Evolutionary conservation across 2,329 filamentous ascomycete genomes (phyloP).

Genomic region (Xylariaceae sp.): DNA sequence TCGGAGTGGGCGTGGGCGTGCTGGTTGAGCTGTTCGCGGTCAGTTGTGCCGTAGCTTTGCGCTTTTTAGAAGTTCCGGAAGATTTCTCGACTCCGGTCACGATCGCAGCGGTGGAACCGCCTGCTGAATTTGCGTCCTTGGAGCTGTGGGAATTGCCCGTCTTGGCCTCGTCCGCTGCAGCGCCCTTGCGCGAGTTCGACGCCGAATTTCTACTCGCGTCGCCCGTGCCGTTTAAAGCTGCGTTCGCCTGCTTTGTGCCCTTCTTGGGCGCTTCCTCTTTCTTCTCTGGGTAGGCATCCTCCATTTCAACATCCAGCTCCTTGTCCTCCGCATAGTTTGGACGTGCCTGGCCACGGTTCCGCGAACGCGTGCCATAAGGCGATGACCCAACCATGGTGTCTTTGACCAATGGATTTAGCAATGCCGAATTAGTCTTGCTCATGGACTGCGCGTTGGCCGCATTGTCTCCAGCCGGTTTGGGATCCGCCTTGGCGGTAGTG

Average conservation of each 20-base stretch:
- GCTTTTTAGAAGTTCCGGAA: slow-evolving; percentile 62
- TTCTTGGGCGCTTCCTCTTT: slow-evolving; percentile 56
- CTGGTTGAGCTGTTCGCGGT: slow-evolving; percentile 29
- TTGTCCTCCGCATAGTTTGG: slow-evolving; percentile 94
- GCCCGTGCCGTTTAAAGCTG: slow-evolving; percentile 30
- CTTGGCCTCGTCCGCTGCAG: slow-evolving; percentile 30
- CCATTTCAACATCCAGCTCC: slow-evolving; percentile 80
- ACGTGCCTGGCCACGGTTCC: slow-evolving; percentile 76
- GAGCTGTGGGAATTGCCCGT: slow-evolving; percentile 23
- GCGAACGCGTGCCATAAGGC: slow-evolving; percentile 87
- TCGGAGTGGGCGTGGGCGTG: slow-evolving; percentile 24
- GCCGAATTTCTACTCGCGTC: slow-evolving; percentile 30
- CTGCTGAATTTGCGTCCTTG: slow-evolving; percentile 28
- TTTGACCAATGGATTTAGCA: slow-evolving; percentile 44
- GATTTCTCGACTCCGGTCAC: slow-evolving; percentile 20
- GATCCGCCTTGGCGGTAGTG: slow-evolving; percentile 20
- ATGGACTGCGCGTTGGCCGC: slow-evolving; percentile 40
- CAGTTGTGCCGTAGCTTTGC: slow-evolving; percentile 62
- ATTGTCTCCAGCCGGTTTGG: slow-evolving; percentile 30
- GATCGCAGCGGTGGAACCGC: slow-evolving; percentile 22
- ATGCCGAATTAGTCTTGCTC: slow-evolving; percentile 43
- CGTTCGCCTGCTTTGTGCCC: slow-evolving; percentile 43
- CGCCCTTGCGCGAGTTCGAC: slow-evolving; percentile 38
- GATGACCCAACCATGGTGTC: slow-evolving; percentile 52
- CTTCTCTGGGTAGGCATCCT: slow-evolving; percentile 60